Evolutionary conservation across 148 eudicot species (phyloP), one percentile per base, ranked within the genome.

Genomic region (Rheum nobile): DNA sequence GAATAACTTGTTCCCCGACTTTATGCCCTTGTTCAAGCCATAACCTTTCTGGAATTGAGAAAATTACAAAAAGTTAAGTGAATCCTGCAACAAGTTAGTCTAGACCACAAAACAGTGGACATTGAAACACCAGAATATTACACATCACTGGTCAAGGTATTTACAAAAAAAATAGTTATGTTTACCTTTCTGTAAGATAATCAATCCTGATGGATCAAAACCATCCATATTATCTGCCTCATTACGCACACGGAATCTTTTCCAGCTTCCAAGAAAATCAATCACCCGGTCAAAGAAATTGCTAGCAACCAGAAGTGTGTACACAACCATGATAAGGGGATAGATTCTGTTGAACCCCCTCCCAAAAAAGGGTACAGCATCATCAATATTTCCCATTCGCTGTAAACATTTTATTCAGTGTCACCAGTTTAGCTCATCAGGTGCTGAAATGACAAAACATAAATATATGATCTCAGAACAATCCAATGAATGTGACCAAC

Each of bases 1-100:
- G 97, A 81, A 93, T 78, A 44, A 93, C 85, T 80, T 86, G 92
- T 73, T 93, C 98, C 37, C 98, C 98, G 67, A 91, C 83, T 75
- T 77, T 84, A 75, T 83, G 92, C 57, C 98, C 97, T 89, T 93
- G 91, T 79, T 91, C 95, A 75, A 93, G 88, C 97, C 92, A 93
- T 26, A 83, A 79, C 47, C 95, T 86, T 80, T 93, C 98, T 93
- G 85, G 42, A 46, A 73, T 76, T 44, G 22, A 73, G 34, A 5
- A 38, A 43, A 12, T 71, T 57, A 24, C 11, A 65, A 65, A 32
- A 14, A 32, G 39, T 6, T 65, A 28, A 22, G 39, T 65, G n/a
- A 29, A 22, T 54, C 34, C 37, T 61, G 13, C 31, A 10, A 57
- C 32, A 57, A 11, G 32, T 26, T 24, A 24, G 31, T 24, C 16